Conservation (phyloP, 139 green algal genomes). For the Nannochloris sp. region DNA sequence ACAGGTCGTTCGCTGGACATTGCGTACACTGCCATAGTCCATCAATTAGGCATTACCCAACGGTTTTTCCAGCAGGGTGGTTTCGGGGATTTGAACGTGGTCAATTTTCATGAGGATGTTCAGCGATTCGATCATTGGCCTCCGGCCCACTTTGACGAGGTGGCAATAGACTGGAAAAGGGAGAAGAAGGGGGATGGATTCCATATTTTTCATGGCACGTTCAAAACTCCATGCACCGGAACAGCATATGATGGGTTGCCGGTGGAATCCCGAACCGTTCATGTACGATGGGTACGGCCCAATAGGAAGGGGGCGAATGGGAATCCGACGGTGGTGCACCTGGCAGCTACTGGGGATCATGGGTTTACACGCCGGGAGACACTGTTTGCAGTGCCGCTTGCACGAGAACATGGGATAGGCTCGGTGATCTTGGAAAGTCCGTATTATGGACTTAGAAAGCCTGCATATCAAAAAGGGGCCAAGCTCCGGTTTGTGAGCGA, state of each 20-base stretch:
- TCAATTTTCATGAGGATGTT: constrained; percentile 36
- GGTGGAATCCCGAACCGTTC: constrained; percentile 18
- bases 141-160: constrained; percentile 25
- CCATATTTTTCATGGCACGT: constrained; percentile 46
- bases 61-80: constrained; percentile 31
- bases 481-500: constrained; percentile 73
- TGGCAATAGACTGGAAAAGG: constrained; percentile 2
- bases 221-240: constrained; percentile 46
- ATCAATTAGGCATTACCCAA: constrained; percentile 30
- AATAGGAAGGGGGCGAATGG: constrained; percentile 2
- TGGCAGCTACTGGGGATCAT: constrained; percentile 79
- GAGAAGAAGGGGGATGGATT: constrained; percentile 16
- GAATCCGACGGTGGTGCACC: constrained; percentile 56
- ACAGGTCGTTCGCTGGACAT: constrained; percentile 23
- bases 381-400: constrained; percentile 43
- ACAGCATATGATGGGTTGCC: constrained; percentile 60
- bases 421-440: constrained; percentile 68
- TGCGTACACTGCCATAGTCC: constrained; percentile 24
- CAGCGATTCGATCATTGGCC: constrained; percentile 27
- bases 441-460: constrained; percentile 65
- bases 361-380: constrained; percentile 44
- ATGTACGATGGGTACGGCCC: constrained; percentile 16
- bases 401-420: constrained; percentile 51
- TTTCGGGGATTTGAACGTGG: constrained; percentile 30
- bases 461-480: constrained; percentile 52